phyloP scores from a whole-genome alignment of 2,329 filamentous ascomycete genomes.

The Diaporthe helianthi region DNA sequence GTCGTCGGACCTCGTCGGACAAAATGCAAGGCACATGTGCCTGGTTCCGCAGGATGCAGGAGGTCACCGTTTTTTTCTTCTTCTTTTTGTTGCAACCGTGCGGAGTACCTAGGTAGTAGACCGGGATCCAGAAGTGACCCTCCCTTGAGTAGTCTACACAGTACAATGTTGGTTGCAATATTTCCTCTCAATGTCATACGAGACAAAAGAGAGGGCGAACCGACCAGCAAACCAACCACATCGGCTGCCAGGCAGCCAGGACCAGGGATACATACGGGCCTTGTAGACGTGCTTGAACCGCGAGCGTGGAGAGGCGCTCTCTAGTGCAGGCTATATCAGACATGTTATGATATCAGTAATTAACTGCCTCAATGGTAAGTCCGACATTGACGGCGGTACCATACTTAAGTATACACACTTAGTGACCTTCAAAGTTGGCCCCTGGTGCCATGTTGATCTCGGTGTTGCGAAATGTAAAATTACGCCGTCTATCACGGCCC shows the following conservation, averaged over 20 bases:
- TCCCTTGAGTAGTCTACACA: not conserved
- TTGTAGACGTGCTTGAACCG: slow-evolving; percentile 15
- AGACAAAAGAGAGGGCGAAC: slow-evolving; percentile 14
- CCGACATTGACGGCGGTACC: slow-evolving; percentile 10
- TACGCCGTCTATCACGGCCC: slow-evolving; percentile 13
- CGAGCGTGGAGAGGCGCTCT: not conserved
- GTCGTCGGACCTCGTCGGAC: slow-evolving; percentile 29
- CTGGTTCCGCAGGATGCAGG: slow-evolving; percentile 26
- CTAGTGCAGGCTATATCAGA: slow-evolving; percentile 5
- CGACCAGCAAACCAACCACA: slow-evolving; percentile 1
- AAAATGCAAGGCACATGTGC: slow-evolving; percentile 32
- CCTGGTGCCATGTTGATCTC: slow-evolving; percentile 20
- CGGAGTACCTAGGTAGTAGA: no score
- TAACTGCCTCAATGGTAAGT: not conserved
- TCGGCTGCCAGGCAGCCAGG: slow-evolving; percentile 19
- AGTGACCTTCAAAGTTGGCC: no score
- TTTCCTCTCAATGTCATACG: slow-evolving; percentile 19
- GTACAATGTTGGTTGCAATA: not conserved
- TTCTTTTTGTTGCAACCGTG: slow-evolving; percentile 13
- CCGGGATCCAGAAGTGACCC: slow-evolving; percentile 24
- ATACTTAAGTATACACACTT: no score
- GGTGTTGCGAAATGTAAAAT: slow-evolving; percentile 15
- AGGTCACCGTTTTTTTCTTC: slow-evolving; percentile 22
- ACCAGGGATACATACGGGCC: no score
- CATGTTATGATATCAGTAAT: slow-evolving; percentile 15